Percentiles rank a stretch among this genome's conserved stretches.
phyloP scores from a whole-genome alignment of 495 filamentous ascomycete genomes.

The Xylaria palmicola region DNA sequence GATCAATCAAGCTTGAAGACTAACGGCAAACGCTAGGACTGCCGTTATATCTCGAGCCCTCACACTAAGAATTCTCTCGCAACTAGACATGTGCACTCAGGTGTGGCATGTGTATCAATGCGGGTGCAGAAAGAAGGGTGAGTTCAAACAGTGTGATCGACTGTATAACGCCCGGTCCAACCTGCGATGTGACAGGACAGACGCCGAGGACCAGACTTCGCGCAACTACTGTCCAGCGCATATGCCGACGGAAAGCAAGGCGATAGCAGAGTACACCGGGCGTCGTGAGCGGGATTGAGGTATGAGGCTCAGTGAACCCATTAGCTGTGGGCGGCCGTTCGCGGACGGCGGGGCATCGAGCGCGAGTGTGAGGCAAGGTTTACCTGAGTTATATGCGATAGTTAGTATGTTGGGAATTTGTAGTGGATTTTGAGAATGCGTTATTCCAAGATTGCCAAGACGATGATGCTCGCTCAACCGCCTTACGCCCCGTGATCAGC shows the following conservation, averaged over 20 bases:
- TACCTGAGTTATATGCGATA: background rate
- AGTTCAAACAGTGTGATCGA: slow-evolving; percentile 8
- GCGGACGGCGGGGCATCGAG: background rate
- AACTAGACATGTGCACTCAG: slow-evolving; percentile 7
- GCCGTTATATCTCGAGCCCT: background rate
- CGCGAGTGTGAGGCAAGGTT: slow-evolving; percentile 3
- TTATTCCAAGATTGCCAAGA: background rate
- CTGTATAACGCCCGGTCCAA: slow-evolving; percentile 5
- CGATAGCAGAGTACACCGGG: background rate
- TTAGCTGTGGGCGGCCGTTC: background rate
- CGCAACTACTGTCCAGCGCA: slow-evolving; percentile 7
- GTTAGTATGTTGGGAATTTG: background rate
- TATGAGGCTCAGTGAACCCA: background rate
- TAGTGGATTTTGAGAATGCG: background rate
- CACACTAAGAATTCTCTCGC: background rate
- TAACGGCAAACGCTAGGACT: slow-evolving; percentile 1
- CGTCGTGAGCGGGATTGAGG: background rate
- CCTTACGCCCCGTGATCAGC: background rate
- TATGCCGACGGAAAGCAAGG: slow-evolving; percentile 6
- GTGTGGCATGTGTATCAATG: background rate
- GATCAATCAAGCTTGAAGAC: too few relatives aligned
- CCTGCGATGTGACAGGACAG: background rate
- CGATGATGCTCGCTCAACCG: background rate
- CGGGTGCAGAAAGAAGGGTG: slow-evolving; percentile 8
- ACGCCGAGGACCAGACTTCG: background rate